Percentiles rank a stretch among this genome's conserved stretches.
These are phyloP conservation scores for Scheffersomyces lignicola DNA, from an alignment of 1,139 yeast species.

Conservation along the genomic window DNA sequence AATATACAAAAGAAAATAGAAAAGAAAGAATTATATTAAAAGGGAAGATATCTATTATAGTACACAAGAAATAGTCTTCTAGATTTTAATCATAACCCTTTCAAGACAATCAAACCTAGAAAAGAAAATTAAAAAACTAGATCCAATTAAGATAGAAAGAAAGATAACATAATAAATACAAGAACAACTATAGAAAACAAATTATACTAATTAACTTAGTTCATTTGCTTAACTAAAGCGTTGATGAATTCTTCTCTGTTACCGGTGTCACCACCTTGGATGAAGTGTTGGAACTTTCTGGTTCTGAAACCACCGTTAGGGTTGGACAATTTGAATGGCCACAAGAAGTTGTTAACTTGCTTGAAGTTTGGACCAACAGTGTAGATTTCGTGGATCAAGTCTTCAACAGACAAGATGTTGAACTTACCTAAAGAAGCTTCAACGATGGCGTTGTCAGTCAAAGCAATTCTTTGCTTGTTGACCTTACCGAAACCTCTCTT, in stretches of 20 bases:
- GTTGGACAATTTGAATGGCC: conserved; percentile 99
- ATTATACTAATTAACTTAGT: conserved; percentile 45
- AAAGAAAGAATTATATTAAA: conserved; percentile 1
- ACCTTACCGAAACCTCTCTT: conserved; percentile 99
- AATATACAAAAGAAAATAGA: too few relatives aligned
- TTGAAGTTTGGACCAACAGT: conserved; percentile 99
- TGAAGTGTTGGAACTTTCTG: conserved; percentile 99
- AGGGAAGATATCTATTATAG: neutral
- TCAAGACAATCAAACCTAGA: conserved; percentile 2
- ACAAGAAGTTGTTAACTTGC: conserved; percentile 99
- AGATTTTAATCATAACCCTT: conserved; percentile 1
- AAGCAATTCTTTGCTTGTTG: conserved; percentile 97
- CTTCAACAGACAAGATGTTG: conserved; percentile 96
- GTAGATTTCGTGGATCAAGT: conserved; percentile 97
- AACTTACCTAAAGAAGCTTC: conserved; percentile 93
- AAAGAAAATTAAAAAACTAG: conserved; percentile 4
- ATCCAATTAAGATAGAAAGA: conserved; percentile 3
- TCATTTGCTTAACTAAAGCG: conserved; percentile 96
- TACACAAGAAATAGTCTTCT: neutral
- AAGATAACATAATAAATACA: neutral
- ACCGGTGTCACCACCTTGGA: conserved; percentile 99
- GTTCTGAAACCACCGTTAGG: conserved; percentile 99
- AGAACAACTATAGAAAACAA: neutral
- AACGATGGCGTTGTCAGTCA: conserved; percentile 90
- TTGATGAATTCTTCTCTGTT: conserved; percentile 99